Base-by-base conservation (phyloP, 2,329 filamentous ascomycete species). In the Aureobasidium sp. region DNA sequence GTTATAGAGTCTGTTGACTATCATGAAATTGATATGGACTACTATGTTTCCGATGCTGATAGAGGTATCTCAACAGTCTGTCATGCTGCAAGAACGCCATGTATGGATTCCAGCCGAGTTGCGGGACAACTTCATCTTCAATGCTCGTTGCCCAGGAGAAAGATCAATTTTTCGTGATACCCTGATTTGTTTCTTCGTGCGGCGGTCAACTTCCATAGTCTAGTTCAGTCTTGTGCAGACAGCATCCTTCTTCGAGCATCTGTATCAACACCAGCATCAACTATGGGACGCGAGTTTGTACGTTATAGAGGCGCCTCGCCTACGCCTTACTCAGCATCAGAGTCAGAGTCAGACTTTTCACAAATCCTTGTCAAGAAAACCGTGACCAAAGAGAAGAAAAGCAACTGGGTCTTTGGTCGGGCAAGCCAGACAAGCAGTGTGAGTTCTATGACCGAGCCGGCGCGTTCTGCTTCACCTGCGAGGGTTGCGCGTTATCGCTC, bases 301-400 rank as follows among this genome's bases (percentile, higher is more conserved):
- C 29, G 40, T 40, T 39, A 37, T 45, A 58, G 54, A 37, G 54
- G 37, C n/a, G 9, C 19, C 1, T 47, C 48, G 17, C 31, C 49
- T 17, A 37, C 35, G 17, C 42, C 37, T 12, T 35, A 48, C 50
- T 31, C 59, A 12, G 31, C 22, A 29, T 33, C 22, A 22, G 49
- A 45, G 39, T 27, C 37, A n/a, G 24, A 48, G 53, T 35, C 40
- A n/a, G 39, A 35, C 5, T 50, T 2, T 6, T 17, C 42, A n/a
- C 54, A 40, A 8, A 29, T 50, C 5, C 31, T 42, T 24, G 22
- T 61, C 22, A 60, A 54, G n/a, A 47, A 45, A 17, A 49, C 42
- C 7, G 60, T 48, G 19, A 49, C 60, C 17, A 62, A 62, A 24
- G 52, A 62, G 39, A 54, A 62, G 17, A 35, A 17, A 4, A 33